Evolutionary conservation across 495 filamentous ascomycete species (phyloP).

Genomic region (Bacidia gigantensis): DNA sequence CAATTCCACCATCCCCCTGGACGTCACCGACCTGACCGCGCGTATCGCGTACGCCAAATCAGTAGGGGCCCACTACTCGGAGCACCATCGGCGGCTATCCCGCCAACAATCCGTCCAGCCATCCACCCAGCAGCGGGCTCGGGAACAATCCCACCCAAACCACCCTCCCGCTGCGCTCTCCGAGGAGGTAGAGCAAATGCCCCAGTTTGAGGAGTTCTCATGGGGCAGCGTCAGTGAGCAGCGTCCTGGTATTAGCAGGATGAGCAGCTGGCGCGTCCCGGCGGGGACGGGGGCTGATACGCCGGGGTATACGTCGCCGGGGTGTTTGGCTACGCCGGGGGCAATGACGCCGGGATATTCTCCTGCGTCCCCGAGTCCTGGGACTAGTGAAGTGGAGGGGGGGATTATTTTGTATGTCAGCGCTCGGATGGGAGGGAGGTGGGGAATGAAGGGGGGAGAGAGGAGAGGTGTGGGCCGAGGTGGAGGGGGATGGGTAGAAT

Average conservation of each 20-base stretch:
- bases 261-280: neutral
- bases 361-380: neutral
- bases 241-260: no score
- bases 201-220: no score
- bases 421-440: neutral
- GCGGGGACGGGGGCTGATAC: neutral
- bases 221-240: no score
- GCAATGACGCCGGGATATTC: neutral
- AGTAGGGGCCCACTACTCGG: neutral
- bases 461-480: neutral
- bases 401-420: neutral
- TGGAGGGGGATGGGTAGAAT: neutral
- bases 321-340: neutral
- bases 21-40: neutral
- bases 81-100: neutral
- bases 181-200: neutral
- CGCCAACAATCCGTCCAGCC: slow-evolving; percentile 12
- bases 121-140: no score
- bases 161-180: no score
- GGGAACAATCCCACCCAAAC: no score
- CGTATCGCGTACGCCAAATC: neutral
- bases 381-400: neutral
- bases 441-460: neutral
- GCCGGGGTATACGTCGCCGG: neutral
- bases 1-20: neutral